Percentiles rank a stretch among this genome's conserved stretches.
Conservation (phyloP, 306 rosid species). For the Lathyrus tuberosus region DNA sequence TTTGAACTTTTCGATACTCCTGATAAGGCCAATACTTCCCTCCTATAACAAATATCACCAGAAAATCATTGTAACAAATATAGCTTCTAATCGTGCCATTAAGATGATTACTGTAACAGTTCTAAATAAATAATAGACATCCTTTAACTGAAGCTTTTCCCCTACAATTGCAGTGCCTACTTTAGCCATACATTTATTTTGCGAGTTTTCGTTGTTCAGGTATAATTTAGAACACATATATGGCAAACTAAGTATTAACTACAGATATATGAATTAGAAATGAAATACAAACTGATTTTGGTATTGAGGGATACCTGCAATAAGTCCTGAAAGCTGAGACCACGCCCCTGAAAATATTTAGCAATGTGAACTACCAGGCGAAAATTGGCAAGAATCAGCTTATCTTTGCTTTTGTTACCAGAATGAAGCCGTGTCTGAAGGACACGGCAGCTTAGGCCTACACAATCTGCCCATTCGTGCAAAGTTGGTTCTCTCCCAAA, state of each 20-base stretch:
- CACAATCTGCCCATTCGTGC: constrained; percentile 90
- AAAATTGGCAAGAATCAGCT: constrained; percentile 67
- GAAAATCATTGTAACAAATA: constrained; percentile 29
- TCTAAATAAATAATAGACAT: constrained; percentile 13
- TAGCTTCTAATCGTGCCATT: constrained; percentile 26
- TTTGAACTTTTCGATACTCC: constrained; percentile 81
- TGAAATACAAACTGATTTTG: constrained; percentile 24
- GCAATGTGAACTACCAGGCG: constrained; percentile 96
- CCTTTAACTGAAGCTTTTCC: constrained; percentile 11
- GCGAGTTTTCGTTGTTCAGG: constrained; percentile 26
- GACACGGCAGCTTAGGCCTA: constrained; percentile 60
- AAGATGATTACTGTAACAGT: constrained; percentile 18
- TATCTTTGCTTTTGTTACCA: constrained; percentile 68
- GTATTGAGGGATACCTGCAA: constrained; percentile 65
- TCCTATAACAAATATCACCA: constrained; percentile 53
- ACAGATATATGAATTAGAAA: constrained; percentile 22
- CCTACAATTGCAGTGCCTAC: constrained; percentile 1
- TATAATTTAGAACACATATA: constrained; percentile 21
- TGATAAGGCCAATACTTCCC: constrained; percentile 92
- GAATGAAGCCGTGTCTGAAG: constrained; percentile 59
- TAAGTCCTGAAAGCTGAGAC: constrained; percentile 84
- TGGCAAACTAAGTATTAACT: constrained; percentile 15
- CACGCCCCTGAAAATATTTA: constrained; percentile 81
- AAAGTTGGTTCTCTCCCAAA: constrained; percentile 85
- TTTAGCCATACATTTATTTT: constrained; percentile 27